Evolutionary conservation across 768 basidiomycete species (phyloP).

Genomic region (Russula griseocarnosa): DNA sequence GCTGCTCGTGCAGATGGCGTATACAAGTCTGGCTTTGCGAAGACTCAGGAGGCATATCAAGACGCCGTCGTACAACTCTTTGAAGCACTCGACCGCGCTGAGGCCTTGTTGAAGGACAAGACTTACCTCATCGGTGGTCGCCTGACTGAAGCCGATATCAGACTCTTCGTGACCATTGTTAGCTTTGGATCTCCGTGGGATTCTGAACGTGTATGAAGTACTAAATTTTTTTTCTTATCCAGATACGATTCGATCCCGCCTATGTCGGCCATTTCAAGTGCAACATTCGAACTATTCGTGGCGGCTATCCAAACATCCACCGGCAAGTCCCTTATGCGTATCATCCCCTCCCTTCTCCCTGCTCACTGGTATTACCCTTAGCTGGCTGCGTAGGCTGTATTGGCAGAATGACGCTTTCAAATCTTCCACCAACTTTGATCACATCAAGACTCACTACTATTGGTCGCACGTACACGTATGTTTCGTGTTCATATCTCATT

Average conservation of each 20-base stretch:
- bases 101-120: conserved; percentile 70
- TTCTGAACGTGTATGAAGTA: too few relatives aligned
- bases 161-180: conserved; percentile 92
- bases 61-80: conserved; percentile 71
- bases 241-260: conserved; percentile 87
- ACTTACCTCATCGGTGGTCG: conserved; percentile 78
- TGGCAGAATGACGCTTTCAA: conserved; percentile 89
- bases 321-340: conserved; percentile 36
- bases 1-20: conserved; percentile 57
- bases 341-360: not conserved
- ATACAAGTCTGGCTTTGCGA: conserved; percentile 87
- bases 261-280: conserved; percentile 95
- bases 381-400: conserved; percentile 85
- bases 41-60: conserved; percentile 75
- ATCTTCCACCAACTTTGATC: conserved; percentile 81
- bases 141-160: conserved; percentile 80
- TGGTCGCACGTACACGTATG: conserved; percentile 48
- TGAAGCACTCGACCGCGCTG: conserved; percentile 73
- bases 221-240: not conserved
- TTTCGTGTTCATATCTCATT: not conserved
- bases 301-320: conserved; percentile 82
- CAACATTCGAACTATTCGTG: conserved; percentile 79
- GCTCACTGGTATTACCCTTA: conserved; percentile 29
- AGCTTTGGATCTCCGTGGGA: conserved; percentile 31
- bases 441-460: conserved; percentile 76